Conservation (phyloP, 176 grass and related monocot genomes). For the Musa beccarii region DNA sequence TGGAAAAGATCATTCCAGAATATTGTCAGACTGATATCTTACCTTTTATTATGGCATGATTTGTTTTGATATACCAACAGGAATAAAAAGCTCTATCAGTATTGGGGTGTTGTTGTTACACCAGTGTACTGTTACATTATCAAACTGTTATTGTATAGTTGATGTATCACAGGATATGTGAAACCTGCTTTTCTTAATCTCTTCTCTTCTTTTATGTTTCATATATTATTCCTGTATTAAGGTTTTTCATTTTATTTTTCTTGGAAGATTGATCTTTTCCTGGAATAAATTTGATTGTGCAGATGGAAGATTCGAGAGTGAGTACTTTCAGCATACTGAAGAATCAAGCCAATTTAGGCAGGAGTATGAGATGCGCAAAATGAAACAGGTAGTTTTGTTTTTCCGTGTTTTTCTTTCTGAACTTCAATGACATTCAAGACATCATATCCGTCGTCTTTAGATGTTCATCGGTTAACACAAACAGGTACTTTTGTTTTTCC, state of each 20-base stretch:
- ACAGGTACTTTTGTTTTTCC: not conserved
- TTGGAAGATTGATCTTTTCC: not conserved
- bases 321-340: conserved; percentile 82
- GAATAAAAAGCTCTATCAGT: no score
- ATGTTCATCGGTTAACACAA: no score
- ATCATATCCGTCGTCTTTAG: no score
- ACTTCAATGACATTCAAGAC: not conserved
- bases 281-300: not conserved
- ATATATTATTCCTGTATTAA: not conserved
- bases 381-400: conserved; percentile 52
- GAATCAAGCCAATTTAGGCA: conserved; percentile 63
- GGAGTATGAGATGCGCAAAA: conserved; percentile 92
- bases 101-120: no score
- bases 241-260: not conserved
- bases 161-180: no score
- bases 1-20: no score
- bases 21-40: no score
- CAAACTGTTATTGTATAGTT: no score
- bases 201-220: not conserved
- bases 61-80: no score
- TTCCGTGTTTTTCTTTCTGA: not conserved
- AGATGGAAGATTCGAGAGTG: conserved; percentile 78
- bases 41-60: no score
- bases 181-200: not conserved
- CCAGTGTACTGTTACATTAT: no score